Evolutionary conservation across 192 early-diverging fungal species (phyloP).

Genomic region (Backusella macrospora): DNA sequence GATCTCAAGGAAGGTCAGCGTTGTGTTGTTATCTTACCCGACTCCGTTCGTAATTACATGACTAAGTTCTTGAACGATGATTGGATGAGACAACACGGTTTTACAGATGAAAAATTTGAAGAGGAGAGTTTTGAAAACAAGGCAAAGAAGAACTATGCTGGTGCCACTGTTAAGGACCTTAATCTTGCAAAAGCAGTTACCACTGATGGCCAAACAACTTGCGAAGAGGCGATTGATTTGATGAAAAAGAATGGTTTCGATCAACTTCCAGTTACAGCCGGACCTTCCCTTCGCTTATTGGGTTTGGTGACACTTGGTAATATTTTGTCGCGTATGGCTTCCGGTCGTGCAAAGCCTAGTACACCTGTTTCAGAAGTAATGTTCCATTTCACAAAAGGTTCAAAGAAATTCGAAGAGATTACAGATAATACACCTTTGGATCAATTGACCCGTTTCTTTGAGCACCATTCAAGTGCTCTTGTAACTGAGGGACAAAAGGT

Average conservation of each 20-base stretch:
- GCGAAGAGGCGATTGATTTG: slow-evolving; percentile 78
- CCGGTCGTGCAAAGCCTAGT: slow-evolving; percentile 67
- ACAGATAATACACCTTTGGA: slow-evolving; percentile 84
- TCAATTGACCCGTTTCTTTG: slow-evolving; percentile 86
- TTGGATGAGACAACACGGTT: slow-evolving; percentile 92
- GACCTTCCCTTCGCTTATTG: slow-evolving; percentile 67
- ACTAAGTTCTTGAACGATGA: slow-evolving; percentile 98
- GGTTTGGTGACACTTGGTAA: slow-evolving; percentile 88
- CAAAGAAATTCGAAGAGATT: slow-evolving; percentile 84
- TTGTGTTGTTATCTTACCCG: slow-evolving; percentile 93
- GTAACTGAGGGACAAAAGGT: slow-evolving; percentile 82
- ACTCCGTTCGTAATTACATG: slow-evolving; percentile 99
- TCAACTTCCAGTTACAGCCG: slow-evolving; percentile 87
- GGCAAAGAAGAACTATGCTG: slow-evolving; percentile 71
- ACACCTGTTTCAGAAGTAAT: slow-evolving; percentile 75
- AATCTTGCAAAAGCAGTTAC: slow-evolving; percentile 82
- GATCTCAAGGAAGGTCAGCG: slow-evolving; percentile 85
- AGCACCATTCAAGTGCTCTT: slow-evolving; percentile 86
- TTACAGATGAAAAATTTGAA: slow-evolving; percentile 77
- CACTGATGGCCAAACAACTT: slow-evolving; percentile 71
- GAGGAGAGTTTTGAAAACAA: slow-evolving; percentile 66
- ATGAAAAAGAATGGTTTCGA: slow-evolving; percentile 93
- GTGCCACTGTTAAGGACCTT: slow-evolving; percentile 82
- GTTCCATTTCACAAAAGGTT: slow-evolving; percentile 71
- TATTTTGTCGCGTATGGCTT: slow-evolving; percentile 62